Evolutionary conservation across 1,139 yeast genomes (phyloP), one percentile per base, ranked within the genome.

Genomic region (Nematodospora anomalae): DNA sequence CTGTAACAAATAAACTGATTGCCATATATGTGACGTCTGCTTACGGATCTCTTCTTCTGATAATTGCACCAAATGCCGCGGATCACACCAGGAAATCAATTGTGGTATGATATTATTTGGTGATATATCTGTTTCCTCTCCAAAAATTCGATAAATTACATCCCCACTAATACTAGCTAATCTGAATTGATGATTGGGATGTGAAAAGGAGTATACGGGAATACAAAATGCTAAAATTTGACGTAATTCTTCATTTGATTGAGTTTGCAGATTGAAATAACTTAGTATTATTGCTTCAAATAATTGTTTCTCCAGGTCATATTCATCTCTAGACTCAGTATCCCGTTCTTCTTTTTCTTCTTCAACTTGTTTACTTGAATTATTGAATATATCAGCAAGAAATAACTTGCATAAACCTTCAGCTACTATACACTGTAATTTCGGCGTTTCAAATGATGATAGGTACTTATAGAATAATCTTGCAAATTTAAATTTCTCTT

Each of bases 171-270:
- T 71, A 15, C 76, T 64, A 5, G 83, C 76, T 53, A 90, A 64
- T 43, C 82, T 71, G 33, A 72, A 71, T 57, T 89, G 97, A 57
- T 89, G 96, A 18, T 67, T 68, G 1, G 73, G 64, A 47, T 84
- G 90, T 27, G 96, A 85, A 54, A 79, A 86, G 24, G 95, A 83
- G 55, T 87, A 89, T 1, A 87, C 96, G 0, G 97, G 97, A 26
- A 92, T 71, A 53, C 96, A 89, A 55, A 87, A 89, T 8, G 95
- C 80, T 42, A 90, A 76, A 1, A 87, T 84, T 60, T 92, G 97
- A 38, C 83, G 74, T 44, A 90, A 66, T 12, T 80, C 79, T 42
- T 78, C 82, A 49, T 89, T 88, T 10, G 66, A 60, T 4, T 76
- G 60, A 33, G 83, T 81, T 3, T 65, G 57, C 0, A 90, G 88